Conservation (phyloP, 805 yeast genomes). For the Candida insectalens region DNA sequence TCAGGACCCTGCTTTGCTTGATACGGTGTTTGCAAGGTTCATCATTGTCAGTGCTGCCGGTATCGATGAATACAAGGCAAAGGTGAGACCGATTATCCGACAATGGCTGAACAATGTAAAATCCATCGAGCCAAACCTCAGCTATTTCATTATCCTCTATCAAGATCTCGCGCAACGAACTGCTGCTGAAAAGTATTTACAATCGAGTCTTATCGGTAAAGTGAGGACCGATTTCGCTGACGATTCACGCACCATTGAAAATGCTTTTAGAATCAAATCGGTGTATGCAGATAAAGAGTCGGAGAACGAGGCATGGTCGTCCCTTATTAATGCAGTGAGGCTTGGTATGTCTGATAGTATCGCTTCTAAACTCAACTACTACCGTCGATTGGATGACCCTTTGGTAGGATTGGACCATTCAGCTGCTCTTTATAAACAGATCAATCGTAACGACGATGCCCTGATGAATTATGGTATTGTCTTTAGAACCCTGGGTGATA, state of each 20-base stretch:
- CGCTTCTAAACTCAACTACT: slow-evolving; percentile 32
- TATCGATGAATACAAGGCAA: slow-evolving; percentile 66
- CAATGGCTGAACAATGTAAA: slow-evolving; percentile 61
- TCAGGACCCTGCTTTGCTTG: slow-evolving; percentile 4
- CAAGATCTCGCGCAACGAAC: slow-evolving; percentile 19
- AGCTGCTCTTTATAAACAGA: slow-evolving; percentile 30
- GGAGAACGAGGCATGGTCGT: slow-evolving; percentile 42
- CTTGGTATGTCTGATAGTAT: slow-evolving; percentile 44
- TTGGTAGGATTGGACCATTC: slow-evolving; percentile 18
- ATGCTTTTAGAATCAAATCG: slow-evolving; percentile 32
- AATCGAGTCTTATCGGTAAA: slow-evolving; percentile 22
- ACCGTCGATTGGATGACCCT: slow-evolving; percentile 17
- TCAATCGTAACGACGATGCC: slow-evolving; percentile 55
- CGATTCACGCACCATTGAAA: slow-evolving; percentile 19
- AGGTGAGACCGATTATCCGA: slow-evolving; percentile 69
- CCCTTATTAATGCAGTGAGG: slow-evolving; percentile 35
- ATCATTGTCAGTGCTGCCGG: slow-evolving; percentile 61
- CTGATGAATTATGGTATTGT: slow-evolving; percentile 40
- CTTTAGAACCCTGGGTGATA: slow-evolving; percentile 13
- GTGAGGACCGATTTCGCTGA: slow-evolving; percentile 22
- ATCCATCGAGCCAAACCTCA: slow-evolving; percentile 43
- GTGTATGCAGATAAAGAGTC: slow-evolving; percentile 26
- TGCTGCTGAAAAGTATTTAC: slow-evolving; percentile 18
- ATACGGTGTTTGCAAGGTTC: slow-evolving; percentile 38
- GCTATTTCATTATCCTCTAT: slow-evolving; percentile 43